Evolutionary conservation across 2,329 filamentous ascomycete genomes (phyloP).

Genomic region (Trichoderma simmonsii): DNA sequence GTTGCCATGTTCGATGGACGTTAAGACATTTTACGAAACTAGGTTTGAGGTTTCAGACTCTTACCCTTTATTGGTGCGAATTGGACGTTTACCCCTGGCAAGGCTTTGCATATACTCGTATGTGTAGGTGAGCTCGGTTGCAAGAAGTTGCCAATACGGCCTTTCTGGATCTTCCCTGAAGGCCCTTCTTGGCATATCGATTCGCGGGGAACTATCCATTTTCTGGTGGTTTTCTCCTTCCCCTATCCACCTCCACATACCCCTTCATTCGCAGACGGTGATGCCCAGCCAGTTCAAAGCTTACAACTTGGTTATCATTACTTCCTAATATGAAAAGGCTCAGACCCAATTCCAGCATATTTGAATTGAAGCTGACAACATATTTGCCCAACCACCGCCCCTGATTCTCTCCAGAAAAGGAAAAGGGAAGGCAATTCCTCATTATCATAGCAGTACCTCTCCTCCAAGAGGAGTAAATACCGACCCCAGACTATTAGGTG

Average conservation of each 20-base stretch:
- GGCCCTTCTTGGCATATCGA: background rate
- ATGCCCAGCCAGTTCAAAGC: background rate
- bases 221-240: background rate
- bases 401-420: background rate
- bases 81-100: background rate
- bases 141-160: background rate
- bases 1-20: background rate
- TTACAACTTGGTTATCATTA: background rate
- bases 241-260: background rate
- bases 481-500: background rate
- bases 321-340: background rate
- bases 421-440: background rate
- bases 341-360: background rate
- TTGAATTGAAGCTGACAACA: background rate
- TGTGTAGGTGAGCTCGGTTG: background rate
- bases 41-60: background rate
- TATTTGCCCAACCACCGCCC: background rate
- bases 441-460: background rate
- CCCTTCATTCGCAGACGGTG: background rate
- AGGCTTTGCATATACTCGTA: background rate
- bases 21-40: conserved; percentile 1
- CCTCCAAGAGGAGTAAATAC: background rate
- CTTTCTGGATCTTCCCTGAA: too few species aligned
- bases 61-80: background rate
- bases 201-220: too few species aligned